phyloP scores from a whole-genome alignment of 352 stramenopile species.

The Phytopythium litorale region DNA sequence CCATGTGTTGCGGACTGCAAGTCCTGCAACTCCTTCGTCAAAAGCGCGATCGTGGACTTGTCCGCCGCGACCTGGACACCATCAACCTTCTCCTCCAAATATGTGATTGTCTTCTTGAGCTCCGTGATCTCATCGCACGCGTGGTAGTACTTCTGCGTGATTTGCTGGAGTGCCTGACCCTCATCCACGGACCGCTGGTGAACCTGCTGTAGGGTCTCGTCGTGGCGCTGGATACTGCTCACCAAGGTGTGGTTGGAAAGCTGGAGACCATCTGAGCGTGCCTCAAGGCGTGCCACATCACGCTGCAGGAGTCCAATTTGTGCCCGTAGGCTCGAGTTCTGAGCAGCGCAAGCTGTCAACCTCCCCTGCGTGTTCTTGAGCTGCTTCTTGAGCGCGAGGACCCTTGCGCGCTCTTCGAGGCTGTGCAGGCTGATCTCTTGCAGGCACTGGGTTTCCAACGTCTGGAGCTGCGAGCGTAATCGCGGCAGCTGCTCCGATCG shows the following conservation, averaged over 20 bases:
- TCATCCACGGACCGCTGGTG: conserved; percentile 57
- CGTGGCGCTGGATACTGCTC: conserved; percentile 67
- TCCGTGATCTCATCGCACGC: conserved; percentile 70
- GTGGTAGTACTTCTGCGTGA: conserved; percentile 61
- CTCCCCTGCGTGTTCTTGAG: conserved; percentile 55
- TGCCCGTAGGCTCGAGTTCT: conserved; percentile 30
- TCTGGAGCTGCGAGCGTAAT: conserved; percentile 49
- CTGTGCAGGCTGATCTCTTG: conserved; percentile 45
- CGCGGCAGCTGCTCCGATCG: conserved; percentile 43
- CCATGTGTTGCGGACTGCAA: conserved; percentile 19
- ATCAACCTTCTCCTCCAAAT: conserved; percentile 66
- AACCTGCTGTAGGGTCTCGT: conserved; percentile 62
- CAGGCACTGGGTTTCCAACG: conserved; percentile 56
- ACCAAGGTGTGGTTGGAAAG: conserved; percentile 50
- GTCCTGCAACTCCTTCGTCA: conserved; percentile 57
- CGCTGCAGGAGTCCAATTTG: conserved; percentile 24
- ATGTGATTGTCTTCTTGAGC: conserved; percentile 59
- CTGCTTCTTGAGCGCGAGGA: conserved; percentile 34
- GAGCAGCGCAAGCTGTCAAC: conserved; percentile 43
- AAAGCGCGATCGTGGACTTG: conserved; percentile 56
- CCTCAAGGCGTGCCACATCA: conserved; percentile 22
- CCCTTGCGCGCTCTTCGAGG: conserved; percentile 31
- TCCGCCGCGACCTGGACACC: conserved; percentile 61
- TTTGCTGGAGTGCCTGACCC: conserved; percentile 36
- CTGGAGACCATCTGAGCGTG: conserved; percentile 38